These are phyloP conservation scores for Mycena floridula DNA, from an alignment of 768 basidiomycete species.

Conservation along the genomic window DNA sequence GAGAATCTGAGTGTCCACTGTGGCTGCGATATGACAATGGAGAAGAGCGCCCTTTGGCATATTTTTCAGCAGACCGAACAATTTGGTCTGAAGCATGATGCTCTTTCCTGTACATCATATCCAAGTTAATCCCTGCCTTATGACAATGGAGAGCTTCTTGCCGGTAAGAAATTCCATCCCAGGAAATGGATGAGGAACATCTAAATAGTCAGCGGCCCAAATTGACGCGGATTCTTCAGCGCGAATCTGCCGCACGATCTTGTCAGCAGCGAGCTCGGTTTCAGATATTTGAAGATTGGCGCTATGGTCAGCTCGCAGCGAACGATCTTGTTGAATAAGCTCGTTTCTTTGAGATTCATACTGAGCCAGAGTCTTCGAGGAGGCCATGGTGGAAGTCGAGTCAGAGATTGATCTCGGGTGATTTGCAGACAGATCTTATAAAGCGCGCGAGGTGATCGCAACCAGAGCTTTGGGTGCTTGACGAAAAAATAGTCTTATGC, in stretches of 20 bases:
- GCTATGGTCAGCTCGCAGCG: conserved; percentile 43
- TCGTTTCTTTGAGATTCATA: conserved; percentile 5
- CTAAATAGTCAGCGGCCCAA: conserved; percentile 52
- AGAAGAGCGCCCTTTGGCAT: conserved; percentile 80
- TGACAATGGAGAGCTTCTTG: conserved; percentile 15
- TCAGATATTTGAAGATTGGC: conserved; percentile 22
- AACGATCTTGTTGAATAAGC: conserved; percentile 35
- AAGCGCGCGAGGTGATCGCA: no score
- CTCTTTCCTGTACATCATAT: conserved; percentile 32
- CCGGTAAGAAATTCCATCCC: conserved; percentile 79
- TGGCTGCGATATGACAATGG: conserved; percentile 73
- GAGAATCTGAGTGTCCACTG: conserved; percentile 48
- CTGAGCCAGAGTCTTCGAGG: conserved; percentile 2
- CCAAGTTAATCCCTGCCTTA: background rate
- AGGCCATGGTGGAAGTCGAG: background rate
- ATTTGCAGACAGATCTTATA: no score
- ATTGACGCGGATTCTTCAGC: conserved; percentile 44
- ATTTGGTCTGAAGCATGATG: conserved; percentile 52
- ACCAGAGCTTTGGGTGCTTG: no score
- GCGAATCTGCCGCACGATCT: conserved; percentile 49
- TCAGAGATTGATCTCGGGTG: no score
- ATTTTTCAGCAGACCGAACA: conserved; percentile 59
- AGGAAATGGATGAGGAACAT: conserved; percentile 58
- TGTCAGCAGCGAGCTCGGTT: conserved; percentile 49
- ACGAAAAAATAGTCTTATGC: no score